phyloP scores from a whole-genome alignment of 495 filamentous ascomycete species.

The Ramalina peruviana region DNA sequence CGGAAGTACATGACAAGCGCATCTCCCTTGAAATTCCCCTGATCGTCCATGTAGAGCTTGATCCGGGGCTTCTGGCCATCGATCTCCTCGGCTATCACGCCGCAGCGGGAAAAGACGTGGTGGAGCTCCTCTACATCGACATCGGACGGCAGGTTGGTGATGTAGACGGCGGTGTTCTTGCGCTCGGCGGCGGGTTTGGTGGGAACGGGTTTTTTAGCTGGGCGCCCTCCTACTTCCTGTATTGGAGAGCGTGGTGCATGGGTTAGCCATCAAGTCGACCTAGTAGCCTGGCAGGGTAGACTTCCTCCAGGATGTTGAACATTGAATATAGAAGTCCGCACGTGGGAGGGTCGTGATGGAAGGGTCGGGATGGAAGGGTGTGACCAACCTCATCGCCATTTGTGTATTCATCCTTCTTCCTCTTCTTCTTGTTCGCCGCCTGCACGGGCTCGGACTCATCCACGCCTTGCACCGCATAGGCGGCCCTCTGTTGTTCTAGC shows the following conservation, averaged over 20 bases:
- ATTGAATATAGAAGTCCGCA: neutral
- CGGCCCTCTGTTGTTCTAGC: slow-evolving; percentile 62
- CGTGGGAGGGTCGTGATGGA: neutral
- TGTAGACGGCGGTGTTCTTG: slow-evolving; percentile 81
- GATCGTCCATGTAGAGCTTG: slow-evolving; percentile 78
- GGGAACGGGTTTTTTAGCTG: slow-evolving; percentile 40
- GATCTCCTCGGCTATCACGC: slow-evolving; percentile 88
- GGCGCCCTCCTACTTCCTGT: slow-evolving; percentile 16
- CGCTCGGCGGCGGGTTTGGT: slow-evolving; percentile 45
- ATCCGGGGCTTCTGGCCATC: slow-evolving; percentile 74
- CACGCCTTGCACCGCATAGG: slow-evolving; percentile 57
- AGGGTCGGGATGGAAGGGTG: neutral
- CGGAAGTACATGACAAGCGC: slow-evolving; percentile 89
- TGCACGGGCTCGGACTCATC: slow-evolving; percentile 44
- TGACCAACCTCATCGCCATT: slow-evolving; percentile 46
- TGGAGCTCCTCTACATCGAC: slow-evolving; percentile 65
- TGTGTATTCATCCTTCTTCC: slow-evolving; percentile 57
- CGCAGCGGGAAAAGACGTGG: slow-evolving; percentile 71
- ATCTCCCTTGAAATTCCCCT: slow-evolving; percentile 83
- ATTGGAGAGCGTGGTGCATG: neutral
- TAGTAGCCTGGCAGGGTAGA: neutral
- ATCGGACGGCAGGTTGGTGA: slow-evolving; percentile 72
- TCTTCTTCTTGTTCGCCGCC: slow-evolving; percentile 35
- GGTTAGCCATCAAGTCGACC: neutral
- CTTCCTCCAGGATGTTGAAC: neutral